Evolutionary conservation across 2,329 filamentous ascomycete species (phyloP), one percentile per base, ranked within the genome.

Genomic region (Xenoacremonium recifei): DNA sequence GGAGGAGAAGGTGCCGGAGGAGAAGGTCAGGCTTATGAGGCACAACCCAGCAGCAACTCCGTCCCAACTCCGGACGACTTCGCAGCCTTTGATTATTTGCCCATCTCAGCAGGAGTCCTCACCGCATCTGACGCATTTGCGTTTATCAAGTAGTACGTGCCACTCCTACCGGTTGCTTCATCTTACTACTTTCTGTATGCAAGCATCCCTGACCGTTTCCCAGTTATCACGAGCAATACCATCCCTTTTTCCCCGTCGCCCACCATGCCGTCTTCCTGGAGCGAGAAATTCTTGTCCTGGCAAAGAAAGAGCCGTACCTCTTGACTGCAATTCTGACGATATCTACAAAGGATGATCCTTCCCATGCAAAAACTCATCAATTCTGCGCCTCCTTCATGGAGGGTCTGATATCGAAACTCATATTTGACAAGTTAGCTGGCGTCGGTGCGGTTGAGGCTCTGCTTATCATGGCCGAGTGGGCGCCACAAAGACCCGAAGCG

Each of bases 371-470:
- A 35, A 75, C 84, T 1, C 84, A 86, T 51, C 78, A 80, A 48
- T 74, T 79, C 31, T 87, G 84, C 56, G 80, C 83, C 15, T 76
- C 79, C 42, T 78, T 87, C 50, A 88, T 87, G 82, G 82, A 86
- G 51, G 74, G 75, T 20, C 68, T 87, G 13, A 79, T 88, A 6
- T 84, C 83, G 0, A 75, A 77, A 23, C 74, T 89, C 16, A 77
- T 84, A 16, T 82, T 83, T 35, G 82, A 83, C 4, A 77, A 79
- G 4, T 79, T 84, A 37, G 81, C 79, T 17, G 81, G 79, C 21
- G 81, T 88, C 1, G 84, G 87, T 48, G 82, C 84, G 2, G 84
- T 88, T 0, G 84, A 89, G 56, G 82, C 83, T 2, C 64, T 89
- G 2, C 67, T 88, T 0, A 68, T 89, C 3, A 74, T 89, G 2